Base-by-base conservation (phyloP, 129 eudicot genomes). In the Tagetes erecta region DNA sequence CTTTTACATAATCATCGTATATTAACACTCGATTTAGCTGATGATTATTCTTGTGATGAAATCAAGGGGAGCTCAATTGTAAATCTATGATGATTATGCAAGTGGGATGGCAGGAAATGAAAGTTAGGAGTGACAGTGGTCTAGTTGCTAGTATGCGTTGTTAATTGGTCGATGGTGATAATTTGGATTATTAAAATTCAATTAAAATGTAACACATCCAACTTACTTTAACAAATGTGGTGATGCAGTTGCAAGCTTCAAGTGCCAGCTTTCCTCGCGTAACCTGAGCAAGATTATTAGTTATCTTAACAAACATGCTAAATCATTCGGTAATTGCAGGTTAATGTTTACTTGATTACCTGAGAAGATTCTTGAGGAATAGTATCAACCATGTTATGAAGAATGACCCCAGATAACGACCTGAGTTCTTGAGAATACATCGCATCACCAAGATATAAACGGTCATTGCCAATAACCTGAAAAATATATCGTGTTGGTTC, bases 221-320 rank as follows among this genome's bases (percentile, higher is more conserved):
- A 81, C 88, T 72, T 81, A 91, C 97, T 60, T 53, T 70, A 34
- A 84, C 81, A 69, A 74, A 71, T 20, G 86, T 73, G 37, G 86
- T 86, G 76, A 91, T 72, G 51, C 92, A 86, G 78, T 91, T 86
- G 85, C 97, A 88, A 75, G 84, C 84, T 83, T 91, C 97, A 31
- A 91, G 95, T 56, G 97, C 97, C 65, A 88, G 37, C 64, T 82
- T 84, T 78, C 97, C 97, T 40, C 95, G 90, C 41, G 83, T 75
- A 84, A 69, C 83, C 97, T 91, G 50, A 73, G 53, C n/a, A 64
- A 67, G 46, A 59, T 49, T 53, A 38, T 64, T 27, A 73, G 81
- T 55, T 55, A 66, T 82, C 20, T 53, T 63, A 50, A 62, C 14
- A 46, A 52, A 49, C 40, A 38, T 39, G 11, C 7, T 59, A 58